A percentile compares a stretch with the other conserved stretches of the same genome.
Evolutionary conservation across 805 yeast species (phyloP).

Genomic region (baker's yeast (Saccharomyces cerevisiae)): DNA sequence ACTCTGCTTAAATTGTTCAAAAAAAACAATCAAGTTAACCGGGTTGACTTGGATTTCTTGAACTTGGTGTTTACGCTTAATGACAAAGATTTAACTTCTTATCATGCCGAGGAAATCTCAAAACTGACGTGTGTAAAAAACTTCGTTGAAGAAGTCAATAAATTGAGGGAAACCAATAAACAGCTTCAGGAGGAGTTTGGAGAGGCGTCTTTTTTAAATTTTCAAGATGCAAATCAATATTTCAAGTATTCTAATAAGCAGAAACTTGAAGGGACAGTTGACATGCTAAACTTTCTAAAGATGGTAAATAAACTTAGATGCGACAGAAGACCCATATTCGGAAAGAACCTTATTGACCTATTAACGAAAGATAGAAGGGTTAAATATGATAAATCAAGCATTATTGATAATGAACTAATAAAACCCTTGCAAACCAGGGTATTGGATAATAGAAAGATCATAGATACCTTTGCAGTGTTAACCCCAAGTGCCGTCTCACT

Average conservation of each 20-base stretch:
- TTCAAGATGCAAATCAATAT: constrained; percentile 44
- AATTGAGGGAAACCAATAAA: constrained; percentile 30
- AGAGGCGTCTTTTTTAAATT: constrained; percentile 20
- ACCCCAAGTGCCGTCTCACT: constrained; percentile 81
- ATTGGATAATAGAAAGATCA: constrained; percentile 36
- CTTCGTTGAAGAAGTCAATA: constrained; percentile 37
- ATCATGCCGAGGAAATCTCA: constrained; percentile 38
- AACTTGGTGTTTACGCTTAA: constrained; percentile 49
- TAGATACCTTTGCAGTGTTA: constrained; percentile 74
- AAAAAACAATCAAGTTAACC: constrained; percentile 2
- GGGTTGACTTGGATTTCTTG: constrained; percentile 45
- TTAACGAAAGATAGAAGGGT: constrained; percentile 25
- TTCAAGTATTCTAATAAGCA: constrained; percentile 48
- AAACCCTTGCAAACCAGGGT: constrained; percentile 38
- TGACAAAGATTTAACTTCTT: constrained; percentile 37
- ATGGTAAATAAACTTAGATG: constrained; percentile 64
- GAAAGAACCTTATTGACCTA: constrained; percentile 44
- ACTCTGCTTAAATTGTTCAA: constrained; percentile 5
- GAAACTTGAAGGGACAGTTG: constrained; percentile 45
- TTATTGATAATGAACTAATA: constrained; percentile 28
- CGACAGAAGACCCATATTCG: constrained; percentile 56
- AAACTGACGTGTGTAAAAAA: constrained; percentile 40
- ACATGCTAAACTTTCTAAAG: constrained; percentile 44
- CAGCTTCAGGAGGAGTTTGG: constrained; percentile 4
- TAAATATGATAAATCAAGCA: constrained; percentile 21